Percentiles rank a stretch among this genome's conserved stretches.
Conservation (phyloP, 2,329 filamentous ascomycete species). For the Bipolaris cookei region DNA sequence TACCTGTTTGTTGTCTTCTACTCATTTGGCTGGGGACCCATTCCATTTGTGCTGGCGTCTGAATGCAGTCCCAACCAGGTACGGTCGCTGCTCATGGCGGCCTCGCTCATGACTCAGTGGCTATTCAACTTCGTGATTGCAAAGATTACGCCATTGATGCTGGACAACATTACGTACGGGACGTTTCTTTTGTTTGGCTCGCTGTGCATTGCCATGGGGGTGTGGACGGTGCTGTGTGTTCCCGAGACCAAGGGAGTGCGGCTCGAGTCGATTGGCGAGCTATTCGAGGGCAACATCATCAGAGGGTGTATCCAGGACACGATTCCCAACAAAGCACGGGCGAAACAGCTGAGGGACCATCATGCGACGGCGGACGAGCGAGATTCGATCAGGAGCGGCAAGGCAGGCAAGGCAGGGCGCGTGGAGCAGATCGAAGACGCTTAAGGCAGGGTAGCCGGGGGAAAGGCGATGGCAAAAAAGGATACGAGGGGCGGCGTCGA, state of each 20-base stretch:
- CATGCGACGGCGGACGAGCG: constrained; percentile 37
- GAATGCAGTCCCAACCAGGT: constrained; percentile 53
- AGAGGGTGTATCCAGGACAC: constrained; percentile 50
- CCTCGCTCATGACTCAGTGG: constrained; percentile 56
- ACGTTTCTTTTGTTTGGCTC: constrained; percentile 53
- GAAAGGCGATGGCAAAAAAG: constrained; percentile 16
- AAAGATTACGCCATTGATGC: constrained; percentile 52
- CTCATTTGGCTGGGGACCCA: constrained; percentile 56
- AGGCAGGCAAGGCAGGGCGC: constrained; percentile 24
- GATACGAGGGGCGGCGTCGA: constrained; percentile 2
- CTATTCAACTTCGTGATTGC: constrained; percentile 43
- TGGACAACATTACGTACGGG: constrained; percentile 52
- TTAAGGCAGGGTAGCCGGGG: constrained; percentile 12
- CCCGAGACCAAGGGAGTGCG: constrained; percentile 55
- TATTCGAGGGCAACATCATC: constrained; percentile 54
- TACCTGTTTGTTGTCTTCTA: constrained; percentile 58
- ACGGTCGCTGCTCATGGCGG: constrained; percentile 53
- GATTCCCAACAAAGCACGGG: constrained; percentile 46
- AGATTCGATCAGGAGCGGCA: constrained; percentile 31
- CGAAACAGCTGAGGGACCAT: constrained; percentile 45
- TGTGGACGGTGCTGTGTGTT: constrained; percentile 52
- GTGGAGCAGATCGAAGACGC: constrained; percentile 41
- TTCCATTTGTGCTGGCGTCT: constrained; percentile 53
- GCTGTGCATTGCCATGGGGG: constrained; percentile 52
- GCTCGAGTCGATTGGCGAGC: constrained; percentile 50